Evolutionary conservation across 2,329 filamentous ascomycete species (phyloP), one percentile per base, ranked within the genome.

Genomic region (Penicillium sp.): DNA sequence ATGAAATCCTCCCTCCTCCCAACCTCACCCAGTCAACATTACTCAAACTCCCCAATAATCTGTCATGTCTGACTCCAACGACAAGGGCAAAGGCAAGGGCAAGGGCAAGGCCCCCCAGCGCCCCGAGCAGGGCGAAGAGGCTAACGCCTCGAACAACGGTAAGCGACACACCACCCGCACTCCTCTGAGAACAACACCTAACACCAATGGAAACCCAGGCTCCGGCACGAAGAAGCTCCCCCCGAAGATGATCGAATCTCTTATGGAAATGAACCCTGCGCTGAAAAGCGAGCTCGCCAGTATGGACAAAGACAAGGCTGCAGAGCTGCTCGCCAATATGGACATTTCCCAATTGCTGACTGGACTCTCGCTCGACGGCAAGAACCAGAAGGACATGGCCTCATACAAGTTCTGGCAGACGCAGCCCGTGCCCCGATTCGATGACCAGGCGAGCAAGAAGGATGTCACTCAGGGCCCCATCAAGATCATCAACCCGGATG

Each of bases 381-480:
- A 94, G 81, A 96, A 96, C 69, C 87, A 86, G 66, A 97, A 96
- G 79, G 92, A 97, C 70, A 96, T 97, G 91, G 92, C 88, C 6
- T 90, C 88, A 55, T 97, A 97, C 82, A 97, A 96, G 77, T 99
- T 99, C 79, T 99, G 94, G 94, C 87, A 91, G 74, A 99, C 94
- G 45, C 94, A 99, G 75, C 94, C 94, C 1, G 94, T 99, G 56
- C 89, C 90, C 49, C 88, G 87, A 69, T 96, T 97, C 69, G 76
- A 79, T 49, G 78, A 81, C 79, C 87, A 72, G 74, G 77, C 82
- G 49, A 76, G 26, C 45, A 53, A 60, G 55, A 53, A 57, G 20
- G n/a, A 80, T 56, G 68, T 86, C 47, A 80, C 86, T 60, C 92
- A 97, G 67, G 94, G 94, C 0, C 91, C 92, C 0, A 89, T 99